phyloP scores from a whole-genome alignment of 2,329 filamentous ascomycete species.

The Cadophora luteo-olivacea region DNA sequence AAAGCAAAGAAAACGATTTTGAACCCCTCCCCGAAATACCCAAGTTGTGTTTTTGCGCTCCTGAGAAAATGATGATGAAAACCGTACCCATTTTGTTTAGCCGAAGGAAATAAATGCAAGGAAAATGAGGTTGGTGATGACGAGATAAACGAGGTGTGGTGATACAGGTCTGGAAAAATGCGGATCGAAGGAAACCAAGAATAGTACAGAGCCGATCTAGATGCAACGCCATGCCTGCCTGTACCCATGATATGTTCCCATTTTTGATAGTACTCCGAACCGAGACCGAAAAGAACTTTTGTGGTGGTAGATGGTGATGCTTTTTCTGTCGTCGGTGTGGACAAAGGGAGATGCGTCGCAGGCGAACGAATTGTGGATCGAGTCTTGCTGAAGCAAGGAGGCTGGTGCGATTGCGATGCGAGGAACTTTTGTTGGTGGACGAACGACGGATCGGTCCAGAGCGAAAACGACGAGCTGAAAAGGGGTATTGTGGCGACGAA shows the following conservation, averaged over 20 bases:
- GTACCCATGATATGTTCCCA: conserved; percentile 17
- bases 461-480: neutral
- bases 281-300: conserved; percentile 17
- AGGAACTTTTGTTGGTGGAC: conserved; percentile 5
- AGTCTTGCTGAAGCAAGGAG: conserved; percentile 34
- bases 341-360: neutral
- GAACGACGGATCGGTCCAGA: conserved; percentile 11
- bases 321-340: conserved; percentile 4
- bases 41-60: conserved; percentile 21
- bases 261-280: conserved; percentile 24
- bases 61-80: conserved; percentile 15
- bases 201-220: conserved; percentile 32
- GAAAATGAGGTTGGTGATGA: conserved; percentile 1
- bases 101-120: conserved; percentile 15
- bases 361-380: conserved; percentile 31
- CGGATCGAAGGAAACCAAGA: conserved; percentile 18
- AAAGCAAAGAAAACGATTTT: conserved; percentile 21
- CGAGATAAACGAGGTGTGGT: conserved; percentile 10
- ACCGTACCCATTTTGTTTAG: conserved; percentile 21
- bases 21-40: neutral
- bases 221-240: conserved; percentile 36
- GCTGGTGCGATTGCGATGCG: conserved; percentile 7
- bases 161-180: conserved; percentile 24
- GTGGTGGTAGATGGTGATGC: conserved; percentile 9
- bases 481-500: conserved; percentile 15